Evolutionary conservation across 2,329 filamentous ascomycete species (phyloP), one percentile per base, ranked within the genome.

Genomic region (Boeremia exigua): DNA sequence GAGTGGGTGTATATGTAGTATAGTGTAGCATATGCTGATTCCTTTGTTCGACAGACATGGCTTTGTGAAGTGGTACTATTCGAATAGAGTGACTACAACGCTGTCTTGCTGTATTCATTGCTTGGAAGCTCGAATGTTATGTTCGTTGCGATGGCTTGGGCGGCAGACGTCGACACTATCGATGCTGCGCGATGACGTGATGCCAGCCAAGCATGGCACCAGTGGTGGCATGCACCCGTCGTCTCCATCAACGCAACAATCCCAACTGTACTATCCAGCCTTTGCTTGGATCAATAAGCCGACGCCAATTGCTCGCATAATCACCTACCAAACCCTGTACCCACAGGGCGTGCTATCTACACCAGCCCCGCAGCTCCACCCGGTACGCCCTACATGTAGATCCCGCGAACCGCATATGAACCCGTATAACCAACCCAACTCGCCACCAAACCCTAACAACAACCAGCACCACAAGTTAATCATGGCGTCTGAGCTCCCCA

Each of bases 401-500:
- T 29, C 39, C 15, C 27, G 29, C 36, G 23, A 10, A 23, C 34
- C 7, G 4, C 15, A 32, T 37, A 38, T 25, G 4, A 27, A 9
- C 14, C 11, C 11, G n/a, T 34, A 15, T 23, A 25, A 42, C 5
- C 25, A 17, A 29, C 19, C 12, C 3, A 2, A 15, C 29, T 17
- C 6, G 7, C 17, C 25, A 36, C 7, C 7, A 11, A n/a, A n/a
- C 8, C 7, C 25, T 14, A 42, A n/a, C 15, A n/a, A n/a, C 2
- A 37, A 4, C 7, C 14, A 19, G 11, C 2, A 12, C n/a, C 11
- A 46, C 4, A 29, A 19, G 11, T 15, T 17, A 34, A 27, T 2
- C 7, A 63, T 61, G 61, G 10, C 46, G 9, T 34, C 62, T 10
- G 53, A 59, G n/a, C 30, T 46, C 19, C 62, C 68, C 1, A 74